Base-by-base conservation (phyloP, 2,329 filamentous ascomycete species). In the Pseudomassariella vexata region DNA sequence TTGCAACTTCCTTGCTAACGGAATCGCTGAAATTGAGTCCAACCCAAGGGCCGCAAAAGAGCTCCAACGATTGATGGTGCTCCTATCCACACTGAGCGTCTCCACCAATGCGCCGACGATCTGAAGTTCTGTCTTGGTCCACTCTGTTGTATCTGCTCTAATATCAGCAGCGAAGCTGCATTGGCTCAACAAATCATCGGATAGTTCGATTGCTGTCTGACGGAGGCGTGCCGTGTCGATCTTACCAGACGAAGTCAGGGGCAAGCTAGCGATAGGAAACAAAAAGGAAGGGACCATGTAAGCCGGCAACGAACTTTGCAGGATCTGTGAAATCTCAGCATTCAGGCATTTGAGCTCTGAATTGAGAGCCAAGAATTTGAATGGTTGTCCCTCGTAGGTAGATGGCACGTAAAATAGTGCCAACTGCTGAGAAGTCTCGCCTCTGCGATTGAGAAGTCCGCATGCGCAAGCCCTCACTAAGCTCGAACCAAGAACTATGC, bases 241-340 rank as follows among this genome's bases (percentile, higher is more conserved):
- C 53, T 94, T 94, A 3, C 83, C 84, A 38, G 85, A 84, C 0
- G 73, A 52, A 0, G 83, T 94, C 45, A 81, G 68, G 0, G 88
- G 87, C 24, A 95, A 65, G 1, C 55, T 49, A 1, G 75, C 72
- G 6, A 95, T 64, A 0, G 84, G 83, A 5, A 95, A 62, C 3
- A 94, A 57, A 37, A 79, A 74, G 1, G 76, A 77, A 0, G 89
- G 89, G 2, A 94, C 58, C 85, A 92, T 92, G 53, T 94, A 94
- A 0, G 57, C 48, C 0, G 86, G 81, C 1, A 95, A 58, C 1
- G 62, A 60, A 4, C 67, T 60, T 24, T 63, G 56, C 0, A 94
- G 53, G 1, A 56, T 52, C 3, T 67, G 58, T 37, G 77, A 81
- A 0, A 92, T 53, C 3, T 54, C 46, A 3, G 54, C 46, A 3